Conservation (phyloP, 2,329 filamentous ascomycete genomes). For the Venturia effusa region DNA sequence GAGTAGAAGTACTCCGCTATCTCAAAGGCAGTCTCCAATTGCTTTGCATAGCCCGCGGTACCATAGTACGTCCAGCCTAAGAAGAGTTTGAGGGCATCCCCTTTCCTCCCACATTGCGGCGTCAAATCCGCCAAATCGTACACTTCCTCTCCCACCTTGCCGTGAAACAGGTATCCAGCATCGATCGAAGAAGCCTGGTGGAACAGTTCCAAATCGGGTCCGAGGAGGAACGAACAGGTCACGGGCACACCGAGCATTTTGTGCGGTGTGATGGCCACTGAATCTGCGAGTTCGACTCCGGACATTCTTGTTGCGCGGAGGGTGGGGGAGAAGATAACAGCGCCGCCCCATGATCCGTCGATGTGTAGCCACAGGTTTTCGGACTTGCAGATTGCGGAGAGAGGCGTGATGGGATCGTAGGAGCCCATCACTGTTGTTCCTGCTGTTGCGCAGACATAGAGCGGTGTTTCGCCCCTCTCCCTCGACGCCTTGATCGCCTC, state of each 20-base stretch:
- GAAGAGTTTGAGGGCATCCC: conserved; percentile 78
- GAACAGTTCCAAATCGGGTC: conserved; percentile 64
- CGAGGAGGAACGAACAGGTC: conserved; percentile 83
- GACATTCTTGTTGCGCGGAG: conserved; percentile 51
- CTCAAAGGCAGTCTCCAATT: conserved; percentile 57
- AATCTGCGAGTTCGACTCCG: conserved; percentile 66
- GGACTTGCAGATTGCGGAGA: conserved; percentile 58
- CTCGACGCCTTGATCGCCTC: conserved; percentile 51
- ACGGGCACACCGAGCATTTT: conserved; percentile 93
- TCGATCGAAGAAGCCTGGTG: conserved; percentile 75
- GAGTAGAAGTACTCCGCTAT: conserved; percentile 58
- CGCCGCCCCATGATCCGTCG: conserved; percentile 84
- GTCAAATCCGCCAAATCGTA: conserved; percentile 91
- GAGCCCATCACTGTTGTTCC: conserved; percentile 89
- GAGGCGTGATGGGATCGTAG: conserved; percentile 66
- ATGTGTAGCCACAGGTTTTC: conserved; percentile 84
- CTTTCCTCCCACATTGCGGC: conserved; percentile 81
- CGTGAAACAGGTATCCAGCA: conserved; percentile 59
- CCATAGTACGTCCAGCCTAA: conserved; percentile 88
- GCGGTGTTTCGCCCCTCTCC: conserved; percentile 61
- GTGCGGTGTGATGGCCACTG: conserved; percentile 82
- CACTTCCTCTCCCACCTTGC: conserved; percentile 32
- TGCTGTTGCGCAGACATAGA: conserved; percentile 92
- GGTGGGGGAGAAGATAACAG: conserved; percentile 62
- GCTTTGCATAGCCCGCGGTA: conserved; percentile 54